phyloP scores from a whole-genome alignment of 1,284 basidiomycete genomes.

The Vanrija pseudolonga region DNA sequence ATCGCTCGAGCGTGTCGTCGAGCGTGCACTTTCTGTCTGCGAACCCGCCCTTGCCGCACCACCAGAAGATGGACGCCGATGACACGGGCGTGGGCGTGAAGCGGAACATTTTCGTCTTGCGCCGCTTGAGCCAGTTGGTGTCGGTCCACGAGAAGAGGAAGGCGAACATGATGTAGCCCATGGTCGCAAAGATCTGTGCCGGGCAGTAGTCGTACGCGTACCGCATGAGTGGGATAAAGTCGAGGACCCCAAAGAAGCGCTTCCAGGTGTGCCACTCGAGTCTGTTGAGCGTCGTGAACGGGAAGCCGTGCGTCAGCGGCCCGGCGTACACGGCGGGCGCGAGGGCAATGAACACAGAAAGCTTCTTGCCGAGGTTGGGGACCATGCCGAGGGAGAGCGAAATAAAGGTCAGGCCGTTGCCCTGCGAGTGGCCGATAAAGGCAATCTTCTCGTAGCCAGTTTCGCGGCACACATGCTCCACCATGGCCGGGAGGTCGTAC shows the following conservation, averaged over 20 bases:
- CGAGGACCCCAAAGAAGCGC: constrained; percentile 58
- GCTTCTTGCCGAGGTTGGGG: constrained; percentile 56
- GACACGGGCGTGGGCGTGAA: constrained; percentile 61
- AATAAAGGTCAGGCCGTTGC: constrained; percentile 57
- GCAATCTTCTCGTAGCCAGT: constrained; percentile 60
- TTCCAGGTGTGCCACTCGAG: constrained; percentile 59
- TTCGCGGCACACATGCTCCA: constrained; percentile 57
- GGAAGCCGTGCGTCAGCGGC: constrained; percentile 59
- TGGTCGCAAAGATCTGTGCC: constrained; percentile 49
- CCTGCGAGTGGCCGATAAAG: constrained; percentile 62
- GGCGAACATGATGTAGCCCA: constrained; percentile 57
- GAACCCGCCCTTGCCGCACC: constrained; percentile 61
- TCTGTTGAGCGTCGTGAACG: constrained; percentile 54
- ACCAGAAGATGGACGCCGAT: constrained; percentile 57
- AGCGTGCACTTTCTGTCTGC: constrained; percentile 58
- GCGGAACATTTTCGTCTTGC: constrained; percentile 62
- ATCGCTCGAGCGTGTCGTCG: constrained; percentile 54
- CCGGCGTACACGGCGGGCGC: constrained; percentile 62
- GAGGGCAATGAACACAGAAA: constrained; percentile 59
- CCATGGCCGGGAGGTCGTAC: constrained; percentile 60
- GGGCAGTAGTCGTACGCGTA: constrained; percentile 59
- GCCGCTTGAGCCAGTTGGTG: constrained; percentile 57
- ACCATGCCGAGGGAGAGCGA: constrained; percentile 58
- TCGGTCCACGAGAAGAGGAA: constrained; percentile 61
- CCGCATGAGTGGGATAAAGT: constrained; percentile 62